Evolutionary conservation across 2,329 filamentous ascomycete genomes (phyloP), one percentile per base, ranked within the genome.

Genomic region (Diaporthe amygdali): DNA sequence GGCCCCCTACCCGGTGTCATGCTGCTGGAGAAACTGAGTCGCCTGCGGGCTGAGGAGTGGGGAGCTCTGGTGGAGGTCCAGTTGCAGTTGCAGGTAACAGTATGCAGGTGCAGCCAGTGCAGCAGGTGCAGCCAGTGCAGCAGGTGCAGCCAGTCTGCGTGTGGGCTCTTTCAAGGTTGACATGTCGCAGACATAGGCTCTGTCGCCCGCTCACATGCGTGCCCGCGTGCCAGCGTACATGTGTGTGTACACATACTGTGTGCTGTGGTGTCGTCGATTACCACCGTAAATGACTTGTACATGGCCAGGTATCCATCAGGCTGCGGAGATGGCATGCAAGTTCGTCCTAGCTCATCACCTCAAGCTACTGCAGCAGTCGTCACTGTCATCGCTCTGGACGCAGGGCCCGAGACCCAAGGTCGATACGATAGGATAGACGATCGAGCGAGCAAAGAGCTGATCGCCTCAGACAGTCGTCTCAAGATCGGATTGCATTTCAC

Each of bases 241-340:
- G 22, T 17, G 30, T 10, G 20, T 25, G 37, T 39, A 39, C 37
- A n/a, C n/a, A 22, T 59, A 20, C 34, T 59, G 32, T 22, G 34
- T 41, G 22, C 25, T n/a, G 15, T 44, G 17, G 12, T 27, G 15
- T 17, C 20, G 34, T 27, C 32, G 56, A 32, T 25, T 20, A 52
- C 56, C 14, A 34, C 59, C 20, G 8, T 44, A 63, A 47, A 41
- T 63, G 41, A 63, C 59, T 49, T 46, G 59, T 47, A 44, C n/a
- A 61, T 44, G 55, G n/a, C n/a, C n/a, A n/a, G n/a, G 41, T 34
- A 37, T 49, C 59, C 59, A 63, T 63, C 59, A 47, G 59, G 59
- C 44, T 64, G 59, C 44, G 59, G 59, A 64, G 59, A 64, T n/a
- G 59, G 44, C 59, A 64, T 64, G 59, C 59, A 64, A 64, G 59